phyloP scores from a whole-genome alignment of 2,329 filamentous ascomycete genomes.

The Neurospora sp. region DNA sequence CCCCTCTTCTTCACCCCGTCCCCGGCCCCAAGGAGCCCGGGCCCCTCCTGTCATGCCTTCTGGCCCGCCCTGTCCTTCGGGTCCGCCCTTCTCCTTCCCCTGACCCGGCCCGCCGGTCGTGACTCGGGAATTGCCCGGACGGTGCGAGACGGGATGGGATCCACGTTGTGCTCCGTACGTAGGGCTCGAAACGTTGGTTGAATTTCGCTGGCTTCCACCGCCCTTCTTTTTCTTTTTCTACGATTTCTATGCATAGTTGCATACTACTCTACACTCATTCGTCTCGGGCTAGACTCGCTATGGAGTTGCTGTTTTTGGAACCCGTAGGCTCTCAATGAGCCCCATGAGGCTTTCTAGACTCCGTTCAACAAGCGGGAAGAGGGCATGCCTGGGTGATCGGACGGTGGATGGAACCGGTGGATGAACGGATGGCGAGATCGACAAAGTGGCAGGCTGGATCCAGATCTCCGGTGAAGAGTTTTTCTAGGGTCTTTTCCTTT shows the following conservation, averaged over 20 bases:
- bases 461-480: background rate
- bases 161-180: background rate
- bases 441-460: background rate
- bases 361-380: background rate
- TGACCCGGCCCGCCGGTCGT: background rate
- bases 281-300: too few relatives aligned
- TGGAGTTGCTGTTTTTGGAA: background rate
- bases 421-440: background rate
- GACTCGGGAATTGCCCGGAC: background rate
- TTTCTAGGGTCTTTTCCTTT: background rate
- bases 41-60: background rate
- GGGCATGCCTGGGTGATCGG: background rate
- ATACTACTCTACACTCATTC: too few relatives aligned
- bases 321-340: background rate
- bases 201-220: background rate
- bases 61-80: background rate
- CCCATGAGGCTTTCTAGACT: too few relatives aligned
- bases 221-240: background rate
- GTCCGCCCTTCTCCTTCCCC: background rate
- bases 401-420: background rate
- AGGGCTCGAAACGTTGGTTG: background rate
- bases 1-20: too few relatives aligned
- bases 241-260: too few relatives aligned
- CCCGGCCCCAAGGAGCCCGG: too few relatives aligned
- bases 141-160: background rate